phyloP scores from a whole-genome alignment of 108 stramenopile species.

The Nitzschia sp. region DNA sequence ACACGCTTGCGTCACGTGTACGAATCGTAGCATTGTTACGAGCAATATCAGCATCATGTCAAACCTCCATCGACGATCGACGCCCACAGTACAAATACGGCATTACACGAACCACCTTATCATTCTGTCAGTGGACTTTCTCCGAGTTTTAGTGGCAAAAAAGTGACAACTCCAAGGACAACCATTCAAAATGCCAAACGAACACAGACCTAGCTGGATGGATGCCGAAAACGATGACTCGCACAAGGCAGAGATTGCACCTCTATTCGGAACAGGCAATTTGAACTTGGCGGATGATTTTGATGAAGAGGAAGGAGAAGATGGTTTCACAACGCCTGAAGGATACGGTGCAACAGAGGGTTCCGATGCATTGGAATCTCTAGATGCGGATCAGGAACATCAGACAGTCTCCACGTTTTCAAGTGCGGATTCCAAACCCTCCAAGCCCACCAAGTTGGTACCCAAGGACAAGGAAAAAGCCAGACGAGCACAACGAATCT shows the following conservation, averaged over 20 bases:
- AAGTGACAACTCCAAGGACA: too few species aligned
- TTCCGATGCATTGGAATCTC: background rate
- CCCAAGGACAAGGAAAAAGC: constrained; percentile 8
- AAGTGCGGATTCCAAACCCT: constrained; percentile 1
- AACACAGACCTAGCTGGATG: constrained; percentile 35
- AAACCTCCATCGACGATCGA: too few species aligned
- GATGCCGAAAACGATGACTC: constrained; percentile 33
- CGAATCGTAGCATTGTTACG: too few species aligned
- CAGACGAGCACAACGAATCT: background rate
- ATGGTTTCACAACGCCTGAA: background rate
- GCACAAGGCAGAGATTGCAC: constrained; percentile 29
- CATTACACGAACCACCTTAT: too few species aligned
- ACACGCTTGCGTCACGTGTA: too few species aligned
- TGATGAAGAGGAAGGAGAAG: background rate
- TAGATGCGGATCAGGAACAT: background rate
- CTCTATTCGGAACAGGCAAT: constrained; percentile 30
- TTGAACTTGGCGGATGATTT: constrained; percentile 7
- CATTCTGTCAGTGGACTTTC: too few species aligned
- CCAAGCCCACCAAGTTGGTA: background rate
- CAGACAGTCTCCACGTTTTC: background rate
- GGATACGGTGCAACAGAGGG: constrained; percentile 1
- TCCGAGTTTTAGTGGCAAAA: too few species aligned
- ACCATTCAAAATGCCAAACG: constrained; percentile 7
- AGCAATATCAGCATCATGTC: too few species aligned
- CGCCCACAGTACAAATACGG: too few species aligned